Base-by-base conservation (phyloP, 257 asterid species). In the Nyctanthes arbortristis region DNA sequence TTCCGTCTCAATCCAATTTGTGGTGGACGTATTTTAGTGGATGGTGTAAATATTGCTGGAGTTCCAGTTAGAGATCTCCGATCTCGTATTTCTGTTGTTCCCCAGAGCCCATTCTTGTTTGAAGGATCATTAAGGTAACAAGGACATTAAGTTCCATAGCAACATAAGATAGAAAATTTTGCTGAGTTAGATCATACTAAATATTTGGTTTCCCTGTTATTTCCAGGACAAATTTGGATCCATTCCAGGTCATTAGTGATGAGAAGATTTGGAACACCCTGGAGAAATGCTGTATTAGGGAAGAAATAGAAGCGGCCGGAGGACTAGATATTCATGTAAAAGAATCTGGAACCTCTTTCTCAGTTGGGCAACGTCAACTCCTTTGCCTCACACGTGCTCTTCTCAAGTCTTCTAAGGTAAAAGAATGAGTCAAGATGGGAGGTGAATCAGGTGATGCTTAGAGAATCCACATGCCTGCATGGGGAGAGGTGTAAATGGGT, bases 361-460 rank as follows among this genome's bases (percentile, higher is more conserved):
- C 97, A 36, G 97, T 93, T n/a, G 98, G 98, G 79, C 98, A 93
- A 72, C 83, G 86, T n/a, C 98, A 93, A 79, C 96, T 93, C 65
- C 82, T 93, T 14, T 93, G 98, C 83, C 96, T 93, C 59, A 96
- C 96, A 34, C 96, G 98, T 0, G 90, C 96, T 13, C 93, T 88
- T 68, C 93, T 93, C 67, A 93, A 87, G 79, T 78, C 96, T 73
- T 84, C 92, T 28, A 86, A 83, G 95, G 97, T 92, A 74, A 29
- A n/a, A 16, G 7, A 27, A 60, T 35, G 40, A 3, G 27, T n/a
- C n/a, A n/a, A n/a, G n/a, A n/a, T 37, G 29, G 27, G 49, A 3
- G 0, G 14, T 30, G 13, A 28, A 18, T n/a, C n/a, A 7, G 10
- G 18, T 29, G 5, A 29, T 28, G 28, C 12, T 4, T 5, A 11